Evolutionary conservation across 2,329 filamentous ascomycete genomes (phyloP), one percentile per base, ranked within the genome.

Genomic region (Fusarium nisikadoi): DNA sequence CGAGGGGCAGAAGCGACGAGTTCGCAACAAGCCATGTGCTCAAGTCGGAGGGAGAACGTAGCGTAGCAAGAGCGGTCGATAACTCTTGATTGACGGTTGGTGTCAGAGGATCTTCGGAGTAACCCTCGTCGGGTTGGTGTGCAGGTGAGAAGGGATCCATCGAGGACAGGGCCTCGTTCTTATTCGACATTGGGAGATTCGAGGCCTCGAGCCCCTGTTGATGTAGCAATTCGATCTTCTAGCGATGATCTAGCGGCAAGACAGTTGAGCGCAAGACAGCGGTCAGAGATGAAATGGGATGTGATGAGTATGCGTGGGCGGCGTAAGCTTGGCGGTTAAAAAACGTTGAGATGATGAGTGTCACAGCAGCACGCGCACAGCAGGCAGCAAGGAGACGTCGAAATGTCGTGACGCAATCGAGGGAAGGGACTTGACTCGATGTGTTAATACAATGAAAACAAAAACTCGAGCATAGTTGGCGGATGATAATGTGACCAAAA

Each of bases 91-190:
- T 75, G 10, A 78, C 74, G 59, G 81, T 79, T 16, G 85, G 82
- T 72, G 86, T 87, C 57, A 90, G 81, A 65, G 88, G 88, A 74
- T 95, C 93, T 80, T 96, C 93, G 10, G 93, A 95, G 80, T 96
- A 97, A 77, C 94, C 94, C 83, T 97, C 94, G 83, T 97, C 94
- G 65, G 94, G 88, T 80, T 91, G 85, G 65, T 87, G 85, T 20
- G 80, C 85, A 73, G 88, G 86, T 36, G 88, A 81, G 68, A 85
- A 84, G 49, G 83, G 77, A 75, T 86, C 84, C 83, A 86, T 85
- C 50, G 72, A 68, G 64, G 71, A 68, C 27, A 75, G 69, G 41
- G 66, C 71, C 54, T 79, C 75, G 54, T 74, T 70, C 63, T 77
- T 78, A 69, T 68, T 68, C 39, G 78, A 75, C 78, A 80, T 80